A percentile compares a stretch with the other conserved stretches of the same genome.
Evolutionary conservation across 495 filamentous ascomycete genomes (phyloP).

Genomic region (Aspergillus saccharolyticus): DNA sequence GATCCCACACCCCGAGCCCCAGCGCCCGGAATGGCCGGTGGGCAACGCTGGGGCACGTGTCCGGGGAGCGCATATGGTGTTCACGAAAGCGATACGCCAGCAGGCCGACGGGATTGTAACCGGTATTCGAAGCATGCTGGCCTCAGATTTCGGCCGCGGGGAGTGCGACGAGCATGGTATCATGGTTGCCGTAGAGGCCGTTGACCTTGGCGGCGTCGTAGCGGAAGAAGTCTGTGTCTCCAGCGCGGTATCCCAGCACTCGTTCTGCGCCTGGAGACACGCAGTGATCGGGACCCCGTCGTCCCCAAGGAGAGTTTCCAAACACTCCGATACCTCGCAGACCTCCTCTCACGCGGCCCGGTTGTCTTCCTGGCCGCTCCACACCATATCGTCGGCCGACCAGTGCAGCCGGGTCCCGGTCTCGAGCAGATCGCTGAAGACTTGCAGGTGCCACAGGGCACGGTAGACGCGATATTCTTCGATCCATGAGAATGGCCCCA

Average conservation of each 20-base stretch:
- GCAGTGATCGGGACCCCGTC: not conserved
- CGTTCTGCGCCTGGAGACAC: not conserved
- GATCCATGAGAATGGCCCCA: not conserved
- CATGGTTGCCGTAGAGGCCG: not conserved
- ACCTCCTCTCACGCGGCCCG: not conserved
- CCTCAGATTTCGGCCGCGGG: too few species aligned
- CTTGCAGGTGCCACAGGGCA: slow-evolving; percentile 5
- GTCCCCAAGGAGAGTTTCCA: not conserved
- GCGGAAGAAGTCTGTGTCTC: not conserved
- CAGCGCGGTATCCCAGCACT: too few species aligned
- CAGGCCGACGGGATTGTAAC: too few species aligned
- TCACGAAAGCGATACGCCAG: too few species aligned
- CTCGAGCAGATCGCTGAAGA: not conserved
- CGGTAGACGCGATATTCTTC: slow-evolving; percentile 11
- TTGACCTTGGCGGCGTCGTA: too few species aligned
- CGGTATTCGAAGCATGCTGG: too few species aligned
- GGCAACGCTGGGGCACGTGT: not conserved
- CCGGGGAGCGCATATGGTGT: too few species aligned
- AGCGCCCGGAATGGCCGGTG: not conserved
- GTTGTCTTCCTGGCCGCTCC: too few species aligned
- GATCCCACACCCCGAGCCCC: not conserved
- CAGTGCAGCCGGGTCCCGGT: not conserved
- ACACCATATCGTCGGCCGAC: too few species aligned
- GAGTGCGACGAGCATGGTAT: not conserved
- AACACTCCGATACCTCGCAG: not conserved